Percentiles rank a stretch among this genome's conserved stretches.
phyloP scores from a whole-genome alignment of 2,329 filamentous ascomycete species.

The Neonectria faginata region DNA sequence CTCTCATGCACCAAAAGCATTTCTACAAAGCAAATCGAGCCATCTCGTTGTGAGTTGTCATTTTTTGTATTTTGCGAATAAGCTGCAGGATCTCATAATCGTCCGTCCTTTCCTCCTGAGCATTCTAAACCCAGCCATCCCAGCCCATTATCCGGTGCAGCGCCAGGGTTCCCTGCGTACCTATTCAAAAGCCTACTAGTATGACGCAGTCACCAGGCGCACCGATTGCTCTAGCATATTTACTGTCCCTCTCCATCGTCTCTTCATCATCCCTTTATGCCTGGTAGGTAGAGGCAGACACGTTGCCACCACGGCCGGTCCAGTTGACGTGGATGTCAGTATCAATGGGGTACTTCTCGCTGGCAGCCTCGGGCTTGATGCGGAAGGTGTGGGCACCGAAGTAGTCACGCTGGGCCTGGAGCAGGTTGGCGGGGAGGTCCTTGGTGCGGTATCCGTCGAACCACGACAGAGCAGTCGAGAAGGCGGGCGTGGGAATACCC shows the following conservation, averaged over 20 bases:
- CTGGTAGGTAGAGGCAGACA: conserved; percentile 97
- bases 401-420: conserved; percentile 99
- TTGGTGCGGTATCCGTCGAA: conserved; percentile 99
- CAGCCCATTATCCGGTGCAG: conserved; percentile 44
- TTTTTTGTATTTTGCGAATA: conserved; percentile 29
- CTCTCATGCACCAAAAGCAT: too few relatives aligned
- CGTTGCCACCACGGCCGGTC: conserved; percentile 97
- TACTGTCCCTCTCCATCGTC: conserved; percentile 31
- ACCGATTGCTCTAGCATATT: conserved; percentile 38
- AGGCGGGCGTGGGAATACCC: conserved; percentile 95
- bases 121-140: conserved; percentile 42
- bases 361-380: conserved; percentile 84
- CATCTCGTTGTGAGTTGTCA: conserved; percentile 4
- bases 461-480: conserved; percentile 97
- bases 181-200: conserved; percentile 40
- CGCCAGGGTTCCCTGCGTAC: conserved; percentile 40
- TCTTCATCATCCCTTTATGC: conserved; percentile 69
- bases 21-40: neutral
- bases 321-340: conserved; percentile 99
- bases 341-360: conserved; percentile 82
- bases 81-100: conserved; percentile 35
- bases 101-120: conserved; percentile 41
- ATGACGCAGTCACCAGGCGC: conserved; percentile 38
- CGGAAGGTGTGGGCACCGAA: conserved; percentile 95
- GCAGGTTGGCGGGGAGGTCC: conserved; percentile 96